Conservation (phyloP, 345 rosid genomes). For the Psidium friedrichsthalianum region DNA sequence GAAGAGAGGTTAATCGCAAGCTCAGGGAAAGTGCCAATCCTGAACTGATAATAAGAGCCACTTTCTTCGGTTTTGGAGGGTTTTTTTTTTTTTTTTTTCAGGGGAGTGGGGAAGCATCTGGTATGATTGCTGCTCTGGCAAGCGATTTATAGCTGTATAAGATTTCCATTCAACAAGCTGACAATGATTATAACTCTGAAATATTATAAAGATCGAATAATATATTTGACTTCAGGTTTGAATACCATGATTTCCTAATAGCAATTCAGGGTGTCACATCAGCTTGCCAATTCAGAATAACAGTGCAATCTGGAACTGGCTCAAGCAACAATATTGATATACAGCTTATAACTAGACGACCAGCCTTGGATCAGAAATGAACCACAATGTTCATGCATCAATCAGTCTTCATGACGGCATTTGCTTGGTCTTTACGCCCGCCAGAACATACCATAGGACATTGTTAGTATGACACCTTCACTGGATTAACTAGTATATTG, state of each 20-base stretch:
- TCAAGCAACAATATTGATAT: background rate
- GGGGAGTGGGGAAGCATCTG: background rate
- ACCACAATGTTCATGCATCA: background rate
- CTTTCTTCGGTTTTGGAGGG: background rate
- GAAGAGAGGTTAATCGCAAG: background rate
- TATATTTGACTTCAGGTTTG: background rate
- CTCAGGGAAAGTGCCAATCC: background rate
- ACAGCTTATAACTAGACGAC: background rate
- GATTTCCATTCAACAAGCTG: background rate
- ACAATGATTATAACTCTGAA: background rate
- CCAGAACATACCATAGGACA: background rate
- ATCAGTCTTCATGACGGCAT: background rate
- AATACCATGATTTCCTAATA: background rate
- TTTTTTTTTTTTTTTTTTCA: background rate
- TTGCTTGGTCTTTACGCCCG: background rate
- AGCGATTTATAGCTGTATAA: background rate
- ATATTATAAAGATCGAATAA: background rate
- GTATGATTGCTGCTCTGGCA: background rate
- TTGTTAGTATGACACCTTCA: background rate
- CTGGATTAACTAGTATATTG: background rate
- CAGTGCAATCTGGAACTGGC: background rate
- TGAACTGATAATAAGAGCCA: background rate
- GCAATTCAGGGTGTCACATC: background rate
- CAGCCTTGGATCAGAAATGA: background rate
- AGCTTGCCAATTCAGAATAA: background rate